These are phyloP conservation scores for Aspergillus carbonarius DNA, from an alignment of 2,329 filamentous ascomycete genomes.

Conservation along the genomic window DNA sequence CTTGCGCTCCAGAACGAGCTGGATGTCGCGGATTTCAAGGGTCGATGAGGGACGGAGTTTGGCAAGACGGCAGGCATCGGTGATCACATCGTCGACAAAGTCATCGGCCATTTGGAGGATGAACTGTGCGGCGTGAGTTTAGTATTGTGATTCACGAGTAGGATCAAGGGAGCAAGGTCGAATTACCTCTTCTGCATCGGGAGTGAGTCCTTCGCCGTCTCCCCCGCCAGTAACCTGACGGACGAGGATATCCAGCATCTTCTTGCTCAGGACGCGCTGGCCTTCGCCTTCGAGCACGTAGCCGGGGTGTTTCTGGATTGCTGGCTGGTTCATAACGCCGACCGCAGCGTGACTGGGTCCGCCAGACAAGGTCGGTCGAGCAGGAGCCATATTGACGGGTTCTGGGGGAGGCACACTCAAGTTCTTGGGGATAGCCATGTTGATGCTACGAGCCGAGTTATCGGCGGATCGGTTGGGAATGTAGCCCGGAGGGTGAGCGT, in stretches of 20 bases:
- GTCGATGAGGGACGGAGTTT: slow-evolving; percentile 90
- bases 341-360: slow-evolving; percentile 72
- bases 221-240: slow-evolving; percentile 84
- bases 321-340: slow-evolving; percentile 84
- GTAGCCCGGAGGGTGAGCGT: slow-evolving; percentile 44
- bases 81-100: slow-evolving; percentile 89
- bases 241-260: slow-evolving; percentile 93
- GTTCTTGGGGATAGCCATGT: slow-evolving; percentile 80
- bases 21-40: slow-evolving; percentile 83
- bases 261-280: slow-evolving; percentile 92
- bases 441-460: slow-evolving; percentile 50
- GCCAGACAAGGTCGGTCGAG: slow-evolving; percentile 78
- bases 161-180: background rate
- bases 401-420: slow-evolving; percentile 70
- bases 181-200: slow-evolving; percentile 91
- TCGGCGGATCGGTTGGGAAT: slow-evolving; percentile 43
- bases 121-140: slow-evolving; percentile 54
- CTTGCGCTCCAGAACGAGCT: slow-evolving; percentile 77
- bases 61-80: slow-evolving; percentile 82
- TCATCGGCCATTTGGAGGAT: slow-evolving; percentile 87
- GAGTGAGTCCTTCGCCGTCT: slow-evolving; percentile 74
- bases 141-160: slow-evolving; percentile 8
- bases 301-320: slow-evolving; percentile 74
- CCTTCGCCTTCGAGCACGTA: slow-evolving; percentile 90
- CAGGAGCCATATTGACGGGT: slow-evolving; percentile 69